Conservation (phyloP, 163 green algal genomes). For the Trebouxia gelatinosa region DNA sequence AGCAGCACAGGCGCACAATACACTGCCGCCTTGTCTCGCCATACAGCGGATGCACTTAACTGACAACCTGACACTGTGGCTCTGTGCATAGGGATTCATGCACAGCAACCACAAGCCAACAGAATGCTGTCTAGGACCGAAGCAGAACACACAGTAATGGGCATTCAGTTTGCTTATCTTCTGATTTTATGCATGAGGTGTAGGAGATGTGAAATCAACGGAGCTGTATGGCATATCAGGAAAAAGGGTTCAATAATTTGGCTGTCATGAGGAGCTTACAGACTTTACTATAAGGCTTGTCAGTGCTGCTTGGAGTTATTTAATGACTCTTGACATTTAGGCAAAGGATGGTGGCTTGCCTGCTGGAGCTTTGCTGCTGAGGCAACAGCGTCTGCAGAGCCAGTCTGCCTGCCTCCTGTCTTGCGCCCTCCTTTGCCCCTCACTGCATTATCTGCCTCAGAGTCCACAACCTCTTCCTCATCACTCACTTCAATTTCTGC, state of each 20-base stretch:
- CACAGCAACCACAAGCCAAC: too few species aligned
- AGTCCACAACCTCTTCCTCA: slow-evolving; percentile 41
- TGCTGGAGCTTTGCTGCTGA: slow-evolving; percentile 7
- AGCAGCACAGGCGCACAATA: background rate
- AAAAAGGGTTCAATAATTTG: background rate
- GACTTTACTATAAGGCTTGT: background rate
- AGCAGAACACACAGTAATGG: too few species aligned
- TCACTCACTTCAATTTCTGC: slow-evolving; percentile 54
- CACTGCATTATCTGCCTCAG: slow-evolving; percentile 18
- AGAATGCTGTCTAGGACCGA: too few species aligned
- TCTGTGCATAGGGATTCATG: too few species aligned
- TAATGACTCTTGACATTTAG: background rate
- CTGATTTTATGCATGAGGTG: too few species aligned
- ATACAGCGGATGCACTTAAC: too few species aligned
- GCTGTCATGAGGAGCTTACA: too few species aligned
- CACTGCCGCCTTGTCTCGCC: background rate
- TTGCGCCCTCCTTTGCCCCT: slow-evolving; percentile 7
- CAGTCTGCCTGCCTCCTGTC: background rate
- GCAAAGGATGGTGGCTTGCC: background rate
- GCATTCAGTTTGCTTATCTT: too few species aligned
- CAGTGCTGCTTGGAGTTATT: background rate
- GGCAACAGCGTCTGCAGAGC: background rate
- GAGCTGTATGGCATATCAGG: background rate
- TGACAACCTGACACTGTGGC: too few species aligned
- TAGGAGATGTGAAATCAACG: too few species aligned